Evolutionary conservation across 1,284 basidiomycete species (phyloP), one percentile per base, ranked within the genome.

Genomic region (Puccinia novopanici): DNA sequence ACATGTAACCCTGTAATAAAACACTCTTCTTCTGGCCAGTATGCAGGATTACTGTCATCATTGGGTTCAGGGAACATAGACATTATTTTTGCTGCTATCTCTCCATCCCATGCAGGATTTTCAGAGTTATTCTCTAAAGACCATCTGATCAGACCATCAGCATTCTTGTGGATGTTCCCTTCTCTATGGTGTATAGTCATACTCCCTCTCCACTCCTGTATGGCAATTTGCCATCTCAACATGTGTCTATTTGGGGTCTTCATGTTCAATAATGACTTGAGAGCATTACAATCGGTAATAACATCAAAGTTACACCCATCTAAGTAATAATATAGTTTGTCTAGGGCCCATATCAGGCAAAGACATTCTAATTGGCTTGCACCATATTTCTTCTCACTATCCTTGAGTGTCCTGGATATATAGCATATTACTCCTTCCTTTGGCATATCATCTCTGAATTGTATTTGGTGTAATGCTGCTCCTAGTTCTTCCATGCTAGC

Each of bases 301-400:
- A 65, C 63, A 30, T 40, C 63, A 65, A 65, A 65, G 6, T 57
- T 57, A 57, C 55, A 57, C 8, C 55, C 55, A 57, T 73, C 52
- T n/a, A n/a, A n/a, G n/a, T n/a, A n/a, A n/a, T n/a, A n/a, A n/a
- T n/a, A n/a, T n/a, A n/a, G n/a, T n/a, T n/a, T n/a, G n/a, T n/a
- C n/a, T n/a, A n/a, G n/a, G n/a, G n/a, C n/a, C n/a, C n/a, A n/a
- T n/a, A n/a, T n/a, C n/a, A n/a, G n/a, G n/a, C n/a, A n/a, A n/a
- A n/a, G n/a, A n/a, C n/a, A n/a, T n/a, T n/a, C n/a, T n/a, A n/a
- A n/a, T n/a, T n/a, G n/a, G n/a, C n/a, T n/a, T n/a, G n/a, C n/a
- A n/a, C n/a, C n/a, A n/a, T n/a, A n/a, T n/a, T n/a, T n/a, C n/a
- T n/a, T n/a, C n/a, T n/a, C n/a, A n/a, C n/a, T n/a, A n/a, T n/a